Conservation (phyloP, 2,329 filamentous ascomycete genomes). For the Neonectria coccinea region DNA sequence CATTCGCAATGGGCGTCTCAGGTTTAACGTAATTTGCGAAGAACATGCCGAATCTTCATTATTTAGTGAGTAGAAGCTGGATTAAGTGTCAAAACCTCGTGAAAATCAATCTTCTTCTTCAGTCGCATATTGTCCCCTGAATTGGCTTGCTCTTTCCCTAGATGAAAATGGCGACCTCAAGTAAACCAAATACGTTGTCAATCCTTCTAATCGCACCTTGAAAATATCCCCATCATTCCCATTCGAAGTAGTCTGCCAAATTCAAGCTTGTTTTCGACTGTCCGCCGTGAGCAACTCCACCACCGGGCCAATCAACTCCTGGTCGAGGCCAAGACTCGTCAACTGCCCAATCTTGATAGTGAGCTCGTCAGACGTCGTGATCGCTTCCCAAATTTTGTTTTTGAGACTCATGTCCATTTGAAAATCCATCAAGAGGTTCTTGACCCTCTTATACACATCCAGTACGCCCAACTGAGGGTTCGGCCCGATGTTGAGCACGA, state of each 20-base stretch:
- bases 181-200: no score
- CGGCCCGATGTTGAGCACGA: constrained; percentile 22
- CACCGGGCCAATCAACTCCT: constrained; percentile 41
- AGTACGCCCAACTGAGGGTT: constrained; percentile 30
- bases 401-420: constrained; percentile 46
- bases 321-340: constrained; percentile 41
- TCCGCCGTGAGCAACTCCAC: constrained; percentile 45
- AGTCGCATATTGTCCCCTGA: no score
- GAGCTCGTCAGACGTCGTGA: constrained; percentile 29
- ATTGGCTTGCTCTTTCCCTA: no score
- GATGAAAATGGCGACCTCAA: no score
- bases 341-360: constrained; percentile 41
- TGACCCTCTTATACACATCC: constrained; percentile 31
- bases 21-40: no score
- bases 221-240: neutral
- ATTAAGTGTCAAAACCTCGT: no score
- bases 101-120: no score
- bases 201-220: no score
- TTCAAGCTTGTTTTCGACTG: constrained; percentile 28
- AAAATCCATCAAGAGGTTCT: constrained; percentile 39
- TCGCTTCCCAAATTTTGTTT: constrained; percentile 41
- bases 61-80: no score
- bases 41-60: no score
- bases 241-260: neutral
- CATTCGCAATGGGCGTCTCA: no score